Evolutionary conservation across 2,329 filamentous ascomycete genomes (phyloP), one percentile per base, ranked within the genome.

Genomic region (Diaporthe batatas): DNA sequence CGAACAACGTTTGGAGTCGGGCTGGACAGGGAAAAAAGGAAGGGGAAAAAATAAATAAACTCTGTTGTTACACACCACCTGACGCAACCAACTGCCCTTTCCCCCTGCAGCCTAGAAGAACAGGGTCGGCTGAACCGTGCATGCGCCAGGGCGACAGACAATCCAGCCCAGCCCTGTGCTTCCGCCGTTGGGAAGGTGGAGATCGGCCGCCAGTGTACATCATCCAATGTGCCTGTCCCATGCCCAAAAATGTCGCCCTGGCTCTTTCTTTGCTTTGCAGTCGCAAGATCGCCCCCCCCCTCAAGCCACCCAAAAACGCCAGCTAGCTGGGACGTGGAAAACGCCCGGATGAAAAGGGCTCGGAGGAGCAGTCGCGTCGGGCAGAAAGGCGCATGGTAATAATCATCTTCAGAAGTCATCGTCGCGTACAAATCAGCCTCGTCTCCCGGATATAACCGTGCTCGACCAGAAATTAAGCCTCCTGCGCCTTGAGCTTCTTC

Each of bases 401-500:
- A 62, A 36, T 54, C 21, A 62, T 73, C 59, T 32, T 64, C 8
- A 51, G 44, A 53, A 64, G 64, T 54, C 34, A 68, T 36, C 39
- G 36, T 64, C 36, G 36, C 32, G 29, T 53, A n/a, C 42, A 57
- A 57, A n/a, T 42, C 34, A 42, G 18, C 49, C 49, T 47, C 39
- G 6, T 42, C 18, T 42, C 18, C 23, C 18, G 44, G 51, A 39
- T 8, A 1, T 29, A 39, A 10, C 14, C 14, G 29, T 5, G 29
- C 21, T 6, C 10, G 8, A 32, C 21, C 59, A 3, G 5, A 39
- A 16, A 59, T 72, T 80, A 83, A 59, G 79, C 80, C 78, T 83
- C 81, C 57, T 79, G 76, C 29, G 78, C 79, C 71, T 83, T 82
- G 75, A 75, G 78, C 78, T 83, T 83, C 80, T 83, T 83, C 80